Evolutionary conservation across 2,329 filamentous ascomycete species (phyloP).

Genomic region (Cercospora sp.): DNA sequence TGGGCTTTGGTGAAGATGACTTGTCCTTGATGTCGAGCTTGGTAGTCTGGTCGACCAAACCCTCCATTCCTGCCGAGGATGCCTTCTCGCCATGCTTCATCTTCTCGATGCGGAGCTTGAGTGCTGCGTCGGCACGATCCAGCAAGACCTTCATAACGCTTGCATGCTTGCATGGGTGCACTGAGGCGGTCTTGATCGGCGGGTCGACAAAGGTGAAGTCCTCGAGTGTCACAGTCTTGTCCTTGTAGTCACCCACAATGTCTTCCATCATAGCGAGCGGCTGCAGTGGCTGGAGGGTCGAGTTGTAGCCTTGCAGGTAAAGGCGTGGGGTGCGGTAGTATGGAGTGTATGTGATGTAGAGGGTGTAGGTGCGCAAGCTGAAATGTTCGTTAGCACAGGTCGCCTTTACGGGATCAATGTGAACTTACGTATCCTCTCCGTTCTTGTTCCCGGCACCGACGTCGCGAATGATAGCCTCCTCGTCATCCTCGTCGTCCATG

Average conservation of each 20-base stretch:
- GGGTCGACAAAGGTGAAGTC: conserved; percentile 94
- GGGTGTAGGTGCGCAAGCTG: conserved; percentile 82
- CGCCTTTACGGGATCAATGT: background rate
- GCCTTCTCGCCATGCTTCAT: conserved; percentile 57
- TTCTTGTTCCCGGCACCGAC: conserved; percentile 48
- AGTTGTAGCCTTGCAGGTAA: conserved; percentile 88
- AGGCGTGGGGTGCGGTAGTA: conserved; percentile 95
- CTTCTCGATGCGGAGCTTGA: conserved; percentile 85
- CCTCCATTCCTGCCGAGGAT: conserved; percentile 69
- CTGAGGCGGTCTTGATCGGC: conserved; percentile 90
- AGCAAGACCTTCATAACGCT: conserved; percentile 97
- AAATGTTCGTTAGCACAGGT: conserved; percentile 32
- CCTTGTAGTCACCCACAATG: conserved; percentile 93
- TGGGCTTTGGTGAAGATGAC: conserved; percentile 42
- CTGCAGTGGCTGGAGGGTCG: conserved; percentile 64
- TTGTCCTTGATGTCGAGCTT: conserved; percentile 56
- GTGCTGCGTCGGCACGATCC: conserved; percentile 87
- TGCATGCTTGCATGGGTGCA: conserved; percentile 96
- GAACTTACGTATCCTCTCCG: conserved; percentile 57
- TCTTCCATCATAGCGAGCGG: conserved; percentile 93
- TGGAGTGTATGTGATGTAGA: conserved; percentile 97
- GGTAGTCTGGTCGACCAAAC: conserved; percentile 77
- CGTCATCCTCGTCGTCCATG: conserved; percentile 95
- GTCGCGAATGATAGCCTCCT: conserved; percentile 92
- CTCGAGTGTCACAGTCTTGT: conserved; percentile 97